phyloP scores from a whole-genome alignment of 1,284 basidiomycete genomes.

The Apiotrichum siamense region DNA sequence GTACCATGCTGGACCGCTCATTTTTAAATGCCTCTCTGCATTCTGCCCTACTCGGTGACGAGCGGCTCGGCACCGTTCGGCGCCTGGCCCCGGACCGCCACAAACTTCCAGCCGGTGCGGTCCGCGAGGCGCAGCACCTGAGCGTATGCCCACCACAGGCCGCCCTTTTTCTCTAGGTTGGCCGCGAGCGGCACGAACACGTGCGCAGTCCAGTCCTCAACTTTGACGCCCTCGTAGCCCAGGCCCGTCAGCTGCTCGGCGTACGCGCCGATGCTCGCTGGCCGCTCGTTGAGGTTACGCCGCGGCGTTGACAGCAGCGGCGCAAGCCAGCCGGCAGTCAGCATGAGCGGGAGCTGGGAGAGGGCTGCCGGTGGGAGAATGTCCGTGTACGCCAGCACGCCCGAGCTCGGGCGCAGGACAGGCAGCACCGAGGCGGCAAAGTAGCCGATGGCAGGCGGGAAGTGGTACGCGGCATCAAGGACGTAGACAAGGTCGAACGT shows the following conservation, averaged over 20 bases:
- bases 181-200: constrained; percentile 58
- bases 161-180: constrained; percentile 51
- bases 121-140: constrained; percentile 47
- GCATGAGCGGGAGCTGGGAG: constrained; percentile 8
- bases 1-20: too few species aligned
- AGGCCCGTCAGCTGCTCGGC: constrained; percentile 49
- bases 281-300: constrained; percentile 52
- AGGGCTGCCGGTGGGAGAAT: constrained; percentile 45
- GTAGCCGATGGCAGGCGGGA: constrained; percentile 53
- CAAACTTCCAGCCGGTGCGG: constrained; percentile 53
- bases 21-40: too few species aligned
- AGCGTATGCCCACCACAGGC: constrained; percentile 52
- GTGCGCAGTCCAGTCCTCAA: constrained; percentile 58
- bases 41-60: too few species aligned
- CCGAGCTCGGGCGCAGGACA: constrained; percentile 50
- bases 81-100: constrained; percentile 51
- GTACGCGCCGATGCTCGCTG: constrained; percentile 51
- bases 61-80: too few species aligned
- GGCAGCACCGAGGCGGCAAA: constrained; percentile 51
- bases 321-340: constrained; percentile 27
- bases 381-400: constrained; percentile 60
- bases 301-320: constrained; percentile 50
- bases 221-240: constrained; percentile 55
- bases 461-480: constrained; percentile 68
- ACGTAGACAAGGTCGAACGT: constrained; percentile 48